Evolutionary conservation across 257 asterid species (phyloP).

Genomic region (Solanum chaucha): DNA sequence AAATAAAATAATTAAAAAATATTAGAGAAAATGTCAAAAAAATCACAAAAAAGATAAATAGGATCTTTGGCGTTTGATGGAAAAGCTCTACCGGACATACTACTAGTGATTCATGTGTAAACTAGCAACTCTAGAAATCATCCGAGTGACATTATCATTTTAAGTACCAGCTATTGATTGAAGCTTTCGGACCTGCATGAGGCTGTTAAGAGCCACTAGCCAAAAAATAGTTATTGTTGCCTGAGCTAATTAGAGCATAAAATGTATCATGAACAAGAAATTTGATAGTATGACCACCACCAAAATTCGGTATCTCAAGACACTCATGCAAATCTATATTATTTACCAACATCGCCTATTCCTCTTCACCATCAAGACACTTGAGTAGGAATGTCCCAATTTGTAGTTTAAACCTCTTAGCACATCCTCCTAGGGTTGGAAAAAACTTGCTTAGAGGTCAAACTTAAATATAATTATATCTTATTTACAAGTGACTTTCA

Average conservation of each 20-base stretch:
- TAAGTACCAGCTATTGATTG: background rate
- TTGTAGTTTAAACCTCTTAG: slow-evolving; percentile 56
- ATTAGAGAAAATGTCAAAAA: background rate
- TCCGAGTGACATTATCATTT: background rate
- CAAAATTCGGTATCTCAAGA: slow-evolving; percentile 42
- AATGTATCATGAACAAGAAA: slow-evolving; percentile 52
- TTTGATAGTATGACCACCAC: slow-evolving; percentile 42
- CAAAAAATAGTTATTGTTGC: slow-evolving; percentile 55
- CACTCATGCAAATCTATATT: slow-evolving; percentile 74
- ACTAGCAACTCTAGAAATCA: background rate
- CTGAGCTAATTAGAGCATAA: slow-evolving; percentile 49
- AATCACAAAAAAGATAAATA: too few relatives aligned
- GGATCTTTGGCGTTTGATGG: background rate
- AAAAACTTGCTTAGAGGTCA: slow-evolving; percentile 42
- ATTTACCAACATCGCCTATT: slow-evolving; percentile 87
- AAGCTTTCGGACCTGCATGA: background rate
- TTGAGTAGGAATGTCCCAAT: slow-evolving; percentile 66
- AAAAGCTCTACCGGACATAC: background rate
- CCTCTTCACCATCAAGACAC: slow-evolving; percentile 78
- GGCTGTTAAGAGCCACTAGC: slow-evolving; percentile 24
- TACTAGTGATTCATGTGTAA: background rate
- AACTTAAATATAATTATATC: slow-evolving; percentile 63
- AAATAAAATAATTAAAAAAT: background rate
- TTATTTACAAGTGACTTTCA: slow-evolving; percentile 62
- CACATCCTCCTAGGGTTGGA: slow-evolving; percentile 52